Base-by-base conservation (phyloP, 768 basidiomycete genomes). In the Xerocomellus amylosporus region DNA sequence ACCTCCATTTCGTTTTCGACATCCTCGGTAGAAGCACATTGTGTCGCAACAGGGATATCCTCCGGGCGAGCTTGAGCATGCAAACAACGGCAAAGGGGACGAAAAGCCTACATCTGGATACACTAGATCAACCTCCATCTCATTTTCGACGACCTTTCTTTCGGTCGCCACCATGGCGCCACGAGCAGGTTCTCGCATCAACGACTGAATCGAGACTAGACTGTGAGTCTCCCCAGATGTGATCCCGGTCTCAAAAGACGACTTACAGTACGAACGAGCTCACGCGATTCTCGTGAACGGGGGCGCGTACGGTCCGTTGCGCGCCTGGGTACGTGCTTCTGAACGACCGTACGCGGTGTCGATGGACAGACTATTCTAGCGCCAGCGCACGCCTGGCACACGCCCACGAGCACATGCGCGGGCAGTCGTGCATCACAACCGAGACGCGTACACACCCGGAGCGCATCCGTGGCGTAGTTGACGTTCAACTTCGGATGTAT, bases 31-130 rank as follows among this genome's bases (percentile, higher is more conserved):
- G 36, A 30, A n/a, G 2, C 2, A 15, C 15, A 2, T 8, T 4
- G 24, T n/a, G 13, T 28, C 2, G 43, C 38, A 8, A 8, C 52
- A 15, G 56, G 43, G 2, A 34, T 10, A 14, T 52, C 61, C 61
- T 62, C n/a, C 17, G 12, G 4, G 36, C 31, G 12, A 10, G 14
- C 38, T 15, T 63, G 46, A 60, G 46, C 39, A 42, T 30, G 30
- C 22, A 8, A 13, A 19, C 0, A 19, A 5, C 5, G 4, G 13
- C 3, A 39, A 31, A 17, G 15, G 10, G 0, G 20, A 51, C 8
- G 1, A 24, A 37, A 14, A 28, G 20, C 60, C 37, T 19, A 68
- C 67, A 22, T 65, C 59, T 12, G 68, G 66, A 54, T 70, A 70
- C 0, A 57, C 22, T 3, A 68, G 39, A 7, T 68, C 58, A 5